Percentiles rank a stretch among this genome's conserved stretches.
Conservation (phyloP, 208 protist species). For the Acanthamoeba royreba region DNA sequence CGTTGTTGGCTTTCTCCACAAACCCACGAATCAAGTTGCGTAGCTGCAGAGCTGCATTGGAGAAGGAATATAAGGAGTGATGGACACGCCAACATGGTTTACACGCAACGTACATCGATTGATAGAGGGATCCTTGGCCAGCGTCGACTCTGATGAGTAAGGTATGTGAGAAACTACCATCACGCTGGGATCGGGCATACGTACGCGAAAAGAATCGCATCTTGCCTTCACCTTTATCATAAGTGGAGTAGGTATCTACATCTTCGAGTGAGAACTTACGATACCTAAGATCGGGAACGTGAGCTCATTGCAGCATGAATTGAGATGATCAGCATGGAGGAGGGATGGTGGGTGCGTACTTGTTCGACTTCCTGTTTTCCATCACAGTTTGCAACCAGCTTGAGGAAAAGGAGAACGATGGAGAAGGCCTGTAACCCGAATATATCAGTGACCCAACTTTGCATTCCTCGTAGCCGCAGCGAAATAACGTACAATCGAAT, state of each 20-base stretch:
- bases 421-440: neutral
- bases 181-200: neutral
- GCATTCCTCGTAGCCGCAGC: too few relatives aligned
- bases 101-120: neutral
- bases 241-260: neutral
- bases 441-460: too few relatives aligned
- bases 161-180: neutral
- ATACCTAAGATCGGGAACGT: neutral
- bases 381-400: neutral
- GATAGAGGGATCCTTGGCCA: neutral
- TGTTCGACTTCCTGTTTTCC: constrained; percentile 2
- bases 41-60: neutral
- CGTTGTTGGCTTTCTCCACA: constrained; percentile 10
- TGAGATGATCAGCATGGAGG: too few relatives aligned
- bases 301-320: neutral
- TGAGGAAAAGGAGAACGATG: neutral
- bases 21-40: constrained; percentile 18
- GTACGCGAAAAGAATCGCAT: neutral
- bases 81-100: neutral
- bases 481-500: neutral
- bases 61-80: neutral
- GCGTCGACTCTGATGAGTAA: neutral
- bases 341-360: too few relatives aligned
- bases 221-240: neutral
- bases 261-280: neutral